Base-by-base conservation (phyloP, 306 rosid genomes). In the Neltuma alba region DNA sequence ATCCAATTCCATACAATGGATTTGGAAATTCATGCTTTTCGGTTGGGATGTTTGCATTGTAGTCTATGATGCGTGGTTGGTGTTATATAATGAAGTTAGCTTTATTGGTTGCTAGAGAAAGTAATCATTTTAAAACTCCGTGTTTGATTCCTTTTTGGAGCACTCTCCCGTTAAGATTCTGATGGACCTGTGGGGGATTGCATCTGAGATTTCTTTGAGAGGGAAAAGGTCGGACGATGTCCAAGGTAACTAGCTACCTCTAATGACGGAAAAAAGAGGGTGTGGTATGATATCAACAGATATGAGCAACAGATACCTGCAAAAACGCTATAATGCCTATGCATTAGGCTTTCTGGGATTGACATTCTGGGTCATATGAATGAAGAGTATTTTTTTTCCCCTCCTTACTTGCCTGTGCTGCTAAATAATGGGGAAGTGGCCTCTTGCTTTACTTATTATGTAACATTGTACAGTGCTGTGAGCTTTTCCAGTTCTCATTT, bases 1-100 rank as follows among this genome's bases (percentile, higher is more conserved):
- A 40, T 41, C 38, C 6, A 62, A 40, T 81, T 61, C 57, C 58
- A 21, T 65, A 63, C 84, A 58, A 62, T 77, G 58, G 25, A 40
- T 75, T 62, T 81, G 74, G 57, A 28, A 40, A 21, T 68, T 31
- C 72, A 25, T 23, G 21, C n/a, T 62, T 70, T 48, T 48, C 28
- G 25, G 72, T 16, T 75, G 71, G 34, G 38, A 18, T 34, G 37
- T 54, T 27, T 55, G 15, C 28, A 6, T 74, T 54, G 33, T 16
- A 34, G 64, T 72, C 30, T 25, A 41, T 45, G 8, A 44, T 45
- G 20, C 7, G 44, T 27, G 62, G 18, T 72, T 30, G 41, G 62
- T 18, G 62, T 20, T 48, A n/a, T 13, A n/a, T 20, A 25, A 27
- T 25, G 65, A 27, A 58, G 34, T 58, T 27, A 27, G 65, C 36